phyloP scores from a whole-genome alignment of 371 early-diverging fungal genomes.

The Apophysomyces trapeziformis region DNA sequence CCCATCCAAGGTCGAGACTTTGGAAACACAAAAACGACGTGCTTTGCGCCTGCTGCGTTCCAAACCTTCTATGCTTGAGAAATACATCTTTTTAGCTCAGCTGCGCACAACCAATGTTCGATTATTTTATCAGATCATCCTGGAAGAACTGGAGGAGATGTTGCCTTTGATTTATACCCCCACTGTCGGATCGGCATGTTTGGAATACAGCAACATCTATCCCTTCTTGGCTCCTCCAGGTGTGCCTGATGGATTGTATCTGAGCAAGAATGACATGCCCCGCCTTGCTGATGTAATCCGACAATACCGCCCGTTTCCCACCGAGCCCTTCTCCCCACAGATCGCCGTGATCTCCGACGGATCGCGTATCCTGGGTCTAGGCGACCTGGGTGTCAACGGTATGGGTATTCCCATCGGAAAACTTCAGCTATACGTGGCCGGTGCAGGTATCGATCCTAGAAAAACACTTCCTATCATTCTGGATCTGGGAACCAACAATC shows the following conservation, averaged over 20 bases:
- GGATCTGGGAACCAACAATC: slow-evolving; percentile 90
- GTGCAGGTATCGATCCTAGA: slow-evolving; percentile 88
- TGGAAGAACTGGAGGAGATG: slow-evolving; percentile 72
- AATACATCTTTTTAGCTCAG: slow-evolving; percentile 82
- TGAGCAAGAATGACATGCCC: slow-evolving; percentile 71
- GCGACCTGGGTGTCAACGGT: slow-evolving; percentile 90
- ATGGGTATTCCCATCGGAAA: slow-evolving; percentile 95
- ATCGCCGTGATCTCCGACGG: slow-evolving; percentile 96
- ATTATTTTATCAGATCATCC: slow-evolving; percentile 80
- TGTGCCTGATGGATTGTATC: slow-evolving; percentile 81
- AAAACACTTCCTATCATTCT: slow-evolving; percentile 85
- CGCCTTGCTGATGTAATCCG: slow-evolving; percentile 68
- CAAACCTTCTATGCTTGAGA: slow-evolving; percentile 71
- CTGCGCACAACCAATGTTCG: slow-evolving; percentile 76
- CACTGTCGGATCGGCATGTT: slow-evolving; percentile 90
- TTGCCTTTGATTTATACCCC: slow-evolving; percentile 84
- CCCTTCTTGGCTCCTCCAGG: slow-evolving; percentile 80
- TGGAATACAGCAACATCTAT: slow-evolving; percentile 86
- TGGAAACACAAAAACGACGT: slow-evolving; percentile 76
- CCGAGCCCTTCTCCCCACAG: slow-evolving; percentile 57
- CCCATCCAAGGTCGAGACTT: slow-evolving; percentile 71
- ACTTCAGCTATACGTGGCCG: slow-evolving; percentile 90
- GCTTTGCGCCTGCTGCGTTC: slow-evolving; percentile 70
- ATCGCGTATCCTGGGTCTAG: slow-evolving; percentile 90
- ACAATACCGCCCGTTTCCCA: slow-evolving; percentile 57